These are phyloP conservation scores for Euphorbia corollata DNA, from an alignment of 441 rosid genomes.

Conservation along the genomic window DNA sequence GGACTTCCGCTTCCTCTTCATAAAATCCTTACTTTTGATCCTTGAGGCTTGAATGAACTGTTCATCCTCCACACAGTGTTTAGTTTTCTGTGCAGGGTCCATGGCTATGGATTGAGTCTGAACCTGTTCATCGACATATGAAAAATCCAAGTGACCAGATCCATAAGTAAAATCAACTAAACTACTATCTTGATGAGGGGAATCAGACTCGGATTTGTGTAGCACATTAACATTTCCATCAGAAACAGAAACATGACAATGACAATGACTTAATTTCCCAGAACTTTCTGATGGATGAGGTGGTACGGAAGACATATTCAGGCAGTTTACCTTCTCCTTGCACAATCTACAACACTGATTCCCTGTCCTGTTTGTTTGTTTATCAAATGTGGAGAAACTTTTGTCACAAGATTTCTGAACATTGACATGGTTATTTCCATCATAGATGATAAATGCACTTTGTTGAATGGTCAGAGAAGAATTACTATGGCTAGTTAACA, in stretches of 20 bases:
- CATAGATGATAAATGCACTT: conserved; percentile 39
- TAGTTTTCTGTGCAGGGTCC: conserved; percentile 24
- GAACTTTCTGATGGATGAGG: conserved; percentile 27
- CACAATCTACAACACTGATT: conserved; percentile 20
- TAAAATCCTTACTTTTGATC: conserved; percentile 27
- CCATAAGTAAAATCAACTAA: conserved; percentile 25
- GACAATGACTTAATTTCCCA: conserved; percentile 24
- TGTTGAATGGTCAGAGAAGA: conserved; percentile 32
- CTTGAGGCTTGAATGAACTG: conserved; percentile 33
- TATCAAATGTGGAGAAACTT: conserved; percentile 28
- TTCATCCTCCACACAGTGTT: conserved; percentile 30
- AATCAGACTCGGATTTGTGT: conserved; percentile 28
- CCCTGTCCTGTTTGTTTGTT: conserved; percentile 21
- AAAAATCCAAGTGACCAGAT: conserved; percentile 20
- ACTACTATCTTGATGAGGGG: conserved; percentile 34
- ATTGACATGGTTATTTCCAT: conserved; percentile 30
- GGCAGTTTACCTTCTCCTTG: conserved; percentile 18
- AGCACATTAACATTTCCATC: conserved; percentile 25
- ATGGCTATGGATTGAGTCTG: conserved; percentile 17
- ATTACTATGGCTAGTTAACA: conserved; percentile 24
- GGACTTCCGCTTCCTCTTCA: conserved; percentile 62
- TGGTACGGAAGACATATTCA: conserved; percentile 20
- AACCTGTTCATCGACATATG: conserved; percentile 8
- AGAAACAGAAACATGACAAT: conserved; percentile 18
- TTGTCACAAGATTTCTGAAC: conserved; percentile 32